Evolutionary conservation across 163 green algal genomes (phyloP).

Genomic region (Dunaliella salina): DNA sequence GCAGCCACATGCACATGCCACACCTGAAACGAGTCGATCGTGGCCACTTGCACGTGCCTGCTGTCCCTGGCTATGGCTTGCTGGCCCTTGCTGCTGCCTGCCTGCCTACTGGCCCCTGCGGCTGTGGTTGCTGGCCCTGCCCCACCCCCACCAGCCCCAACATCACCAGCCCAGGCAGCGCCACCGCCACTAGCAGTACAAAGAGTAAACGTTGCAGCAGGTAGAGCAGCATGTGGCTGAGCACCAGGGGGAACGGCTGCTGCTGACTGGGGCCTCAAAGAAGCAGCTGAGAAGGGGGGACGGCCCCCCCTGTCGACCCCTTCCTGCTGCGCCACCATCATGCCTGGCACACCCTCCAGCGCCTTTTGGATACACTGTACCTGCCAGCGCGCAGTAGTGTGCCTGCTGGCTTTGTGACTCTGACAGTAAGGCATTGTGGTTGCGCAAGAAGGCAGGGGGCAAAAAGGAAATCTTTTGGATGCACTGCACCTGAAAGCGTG

Average conservation of each 20-base stretch:
- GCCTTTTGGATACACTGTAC: neutral
- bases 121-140: neutral
- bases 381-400: neutral
- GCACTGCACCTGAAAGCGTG: neutral
- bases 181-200: neutral
- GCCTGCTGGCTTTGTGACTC: neutral
- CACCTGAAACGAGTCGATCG: constrained; percentile 83
- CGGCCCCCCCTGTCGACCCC: no score
- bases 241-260: no score
- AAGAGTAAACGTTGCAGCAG: neutral
- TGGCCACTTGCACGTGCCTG: constrained; percentile 63
- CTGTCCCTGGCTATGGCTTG: neutral
- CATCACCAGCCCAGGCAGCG: neutral
- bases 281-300: no score
- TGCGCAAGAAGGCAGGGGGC: no score
- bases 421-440: no score
- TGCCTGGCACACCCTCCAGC: neutral
- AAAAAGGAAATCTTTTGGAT: neutral
- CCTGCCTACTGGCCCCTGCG: no score
- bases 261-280: no score
- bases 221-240: constrained; percentile 1
- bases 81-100: neutral
- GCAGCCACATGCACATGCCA: no score
- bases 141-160: neutral
- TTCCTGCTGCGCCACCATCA: no score